A percentile compares a stretch with the other conserved stretches of the same genome.
Evolutionary conservation across 805 yeast species (phyloP).

Genomic region (Kuraishia molischiana): DNA sequence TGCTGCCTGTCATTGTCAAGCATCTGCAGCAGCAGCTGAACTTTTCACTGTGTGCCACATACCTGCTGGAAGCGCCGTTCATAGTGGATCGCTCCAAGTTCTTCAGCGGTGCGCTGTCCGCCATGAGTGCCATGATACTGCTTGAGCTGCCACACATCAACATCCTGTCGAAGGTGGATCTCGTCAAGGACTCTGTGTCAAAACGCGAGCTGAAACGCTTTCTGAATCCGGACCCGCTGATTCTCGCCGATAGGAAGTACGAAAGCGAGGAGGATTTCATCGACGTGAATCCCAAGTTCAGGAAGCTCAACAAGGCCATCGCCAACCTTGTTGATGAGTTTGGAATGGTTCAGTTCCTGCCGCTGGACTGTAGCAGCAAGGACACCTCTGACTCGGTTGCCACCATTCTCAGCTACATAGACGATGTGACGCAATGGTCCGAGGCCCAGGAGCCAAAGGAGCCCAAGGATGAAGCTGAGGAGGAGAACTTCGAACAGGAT

Average conservation of each 20-base stretch:
- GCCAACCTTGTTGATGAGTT: slow-evolving; percentile 92
- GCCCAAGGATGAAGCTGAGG: slow-evolving; percentile 67
- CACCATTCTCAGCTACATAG: slow-evolving; percentile 82
- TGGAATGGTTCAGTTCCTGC: slow-evolving; percentile 97
- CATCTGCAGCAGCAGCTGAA: slow-evolving; percentile 74
- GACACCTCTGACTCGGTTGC: slow-evolving; percentile 67
- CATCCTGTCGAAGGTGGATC: slow-evolving; percentile 77
- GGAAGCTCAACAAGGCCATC: slow-evolving; percentile 66
- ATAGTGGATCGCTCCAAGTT: slow-evolving; percentile 85
- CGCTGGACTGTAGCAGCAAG: slow-evolving; percentile 56
- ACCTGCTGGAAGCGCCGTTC: slow-evolving; percentile 88
- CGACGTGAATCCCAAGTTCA: slow-evolving; percentile 43
- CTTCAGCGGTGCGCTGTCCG: slow-evolving; percentile 90
- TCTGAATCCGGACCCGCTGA: slow-evolving; percentile 84
- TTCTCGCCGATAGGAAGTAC: slow-evolving; percentile 40
- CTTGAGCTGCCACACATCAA: slow-evolving; percentile 93
- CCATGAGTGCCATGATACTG: slow-evolving; percentile 97
- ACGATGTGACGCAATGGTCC: slow-evolving; percentile 96
- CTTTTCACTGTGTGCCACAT: slow-evolving; percentile 87
- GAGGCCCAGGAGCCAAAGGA: slow-evolving; percentile 96
- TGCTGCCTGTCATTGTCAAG: slow-evolving; percentile 78
- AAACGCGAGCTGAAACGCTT: slow-evolving; percentile 73
- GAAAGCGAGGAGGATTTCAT: slow-evolving; percentile 12
- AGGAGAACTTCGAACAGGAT: slow-evolving; percentile 36
- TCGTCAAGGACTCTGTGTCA: slow-evolving; percentile 70